Evolutionary conservation across 331 rosid genomes (phyloP), one percentile per base, ranked within the genome.

Genomic region (Acacia concinna): DNA sequence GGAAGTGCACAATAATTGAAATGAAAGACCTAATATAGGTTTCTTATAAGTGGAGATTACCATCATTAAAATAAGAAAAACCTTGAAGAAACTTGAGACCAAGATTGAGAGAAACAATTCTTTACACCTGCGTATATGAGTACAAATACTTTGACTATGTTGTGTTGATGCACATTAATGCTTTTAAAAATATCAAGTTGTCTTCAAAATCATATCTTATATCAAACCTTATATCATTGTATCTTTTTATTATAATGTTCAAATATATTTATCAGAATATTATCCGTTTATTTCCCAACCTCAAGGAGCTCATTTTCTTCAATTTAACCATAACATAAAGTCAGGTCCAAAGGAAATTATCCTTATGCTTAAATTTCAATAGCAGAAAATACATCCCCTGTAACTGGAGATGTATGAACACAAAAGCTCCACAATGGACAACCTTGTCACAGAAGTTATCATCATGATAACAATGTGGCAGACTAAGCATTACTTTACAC

Each of bases 81-180:
- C 85, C 92, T 93, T 96, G 90, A 91, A 90, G 90, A 91, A 93
- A 74, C 97, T 82, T 63, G 99, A 96, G 78, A 93, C 81, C 82
- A 90, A 77, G 79, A 96, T 88, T 37, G 92, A 91, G 30, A 91
- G 84, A 80, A 93, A 84, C 81, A 93, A 65, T 52, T 91, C 91
- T 59, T 40, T 84, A 85, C 76, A 82, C 84, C 97, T 90, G 89
- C 81, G 41, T n/a, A 73, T 67, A 72, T 54, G 57, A 69, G 69
- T 35, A 57, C 73, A 75, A 74, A 82, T 81, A 68, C 25, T 66
- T 3, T 37, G 15, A 66, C 10, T 13, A 66, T 35, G 47, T 4
- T 67, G 20, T 10, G 54, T 68, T 23, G 54, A 68, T 8, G 41
- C 54, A 41, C n/a, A 66, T 12, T 40, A 51, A 81, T 57, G 71